phyloP scores from a whole-genome alignment of 2,329 filamentous ascomycete genomes.

The Alternaria gansuensis region DNA sequence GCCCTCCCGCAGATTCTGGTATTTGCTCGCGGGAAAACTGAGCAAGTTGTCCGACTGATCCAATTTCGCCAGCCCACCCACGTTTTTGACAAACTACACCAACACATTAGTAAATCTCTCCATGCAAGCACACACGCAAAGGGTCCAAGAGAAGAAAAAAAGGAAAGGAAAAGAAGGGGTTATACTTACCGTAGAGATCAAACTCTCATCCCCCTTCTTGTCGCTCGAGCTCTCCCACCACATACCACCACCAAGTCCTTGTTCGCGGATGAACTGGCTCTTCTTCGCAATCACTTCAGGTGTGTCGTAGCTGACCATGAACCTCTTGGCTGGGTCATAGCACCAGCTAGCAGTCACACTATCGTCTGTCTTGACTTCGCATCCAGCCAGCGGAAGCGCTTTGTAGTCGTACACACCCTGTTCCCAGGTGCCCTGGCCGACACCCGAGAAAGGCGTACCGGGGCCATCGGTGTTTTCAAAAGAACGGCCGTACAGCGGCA shows the following conservation, averaged over 20 bases:
- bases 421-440: slow-evolving; percentile 49
- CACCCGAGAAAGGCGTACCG: slow-evolving; percentile 43
- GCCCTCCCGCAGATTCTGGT: slow-evolving; percentile 67
- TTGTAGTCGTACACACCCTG: slow-evolving; percentile 52
- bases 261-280: slow-evolving; percentile 33
- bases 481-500: slow-evolving; percentile 51
- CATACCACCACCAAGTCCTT: slow-evolving; percentile 51
- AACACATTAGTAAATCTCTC: slow-evolving; percentile 11
- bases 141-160: background rate
- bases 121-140: background rate
- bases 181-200: slow-evolving; percentile 43
- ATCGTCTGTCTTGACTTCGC: slow-evolving; percentile 33
- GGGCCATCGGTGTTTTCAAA: slow-evolving; percentile 50
- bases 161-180: background rate
- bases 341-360: slow-evolving; percentile 42
- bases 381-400: slow-evolving; percentile 42
- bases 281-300: slow-evolving; percentile 45
- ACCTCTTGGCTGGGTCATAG: slow-evolving; percentile 37
- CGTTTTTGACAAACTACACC: slow-evolving; percentile 58
- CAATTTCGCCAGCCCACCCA: slow-evolving; percentile 65
- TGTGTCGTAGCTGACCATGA: slow-evolving; percentile 50
- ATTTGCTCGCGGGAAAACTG: slow-evolving; percentile 71
- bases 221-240: slow-evolving; percentile 52
- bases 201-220: slow-evolving; percentile 42
- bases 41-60: slow-evolving; percentile 67